These are phyloP conservation scores for Tylopilus rubrobrunneus DNA, from an alignment of 768 basidiomycete genomes.

Conservation along the genomic window DNA sequence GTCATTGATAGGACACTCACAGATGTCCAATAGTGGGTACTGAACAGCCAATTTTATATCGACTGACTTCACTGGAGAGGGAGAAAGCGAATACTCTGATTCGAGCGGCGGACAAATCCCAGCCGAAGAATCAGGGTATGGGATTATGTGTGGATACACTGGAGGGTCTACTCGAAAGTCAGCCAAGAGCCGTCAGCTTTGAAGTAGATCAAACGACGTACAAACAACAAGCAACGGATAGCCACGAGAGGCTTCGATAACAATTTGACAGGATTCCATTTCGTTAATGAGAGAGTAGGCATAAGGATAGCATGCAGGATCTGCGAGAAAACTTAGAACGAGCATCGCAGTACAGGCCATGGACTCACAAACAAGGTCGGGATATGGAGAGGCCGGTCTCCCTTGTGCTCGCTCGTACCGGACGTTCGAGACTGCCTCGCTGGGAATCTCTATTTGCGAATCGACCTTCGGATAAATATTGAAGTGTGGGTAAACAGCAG, in stretches of 20 bases:
- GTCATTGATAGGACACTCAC: conserved; percentile 22
- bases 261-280: neutral
- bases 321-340: conserved; percentile 18
- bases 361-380: conserved; percentile 32
- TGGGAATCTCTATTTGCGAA: neutral
- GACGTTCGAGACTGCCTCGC: neutral
- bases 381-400: conserved; percentile 10
- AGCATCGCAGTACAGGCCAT: neutral
- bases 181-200: neutral
- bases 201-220: conserved; percentile 17
- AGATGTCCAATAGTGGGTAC: conserved; percentile 32
- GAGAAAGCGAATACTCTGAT: neutral
- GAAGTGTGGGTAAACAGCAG: conserved; percentile 39
- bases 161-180: conserved; percentile 15
- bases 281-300: conserved; percentile 31
- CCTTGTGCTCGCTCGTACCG: conserved; percentile 2
- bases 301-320: conserved; percentile 39
- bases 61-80: neutral
- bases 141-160: conserved; percentile 21
- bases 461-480: conserved; percentile 35
- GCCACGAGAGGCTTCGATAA: conserved; percentile 8
- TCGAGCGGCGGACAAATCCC: conserved; percentile 4
- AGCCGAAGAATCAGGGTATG: conserved; percentile 9
- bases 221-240: conserved; percentile 40
- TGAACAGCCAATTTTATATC: conserved; percentile 10